phyloP scores from a whole-genome alignment of 2,329 filamentous ascomycete genomes.

The Curvularia verruculosa region DNA sequence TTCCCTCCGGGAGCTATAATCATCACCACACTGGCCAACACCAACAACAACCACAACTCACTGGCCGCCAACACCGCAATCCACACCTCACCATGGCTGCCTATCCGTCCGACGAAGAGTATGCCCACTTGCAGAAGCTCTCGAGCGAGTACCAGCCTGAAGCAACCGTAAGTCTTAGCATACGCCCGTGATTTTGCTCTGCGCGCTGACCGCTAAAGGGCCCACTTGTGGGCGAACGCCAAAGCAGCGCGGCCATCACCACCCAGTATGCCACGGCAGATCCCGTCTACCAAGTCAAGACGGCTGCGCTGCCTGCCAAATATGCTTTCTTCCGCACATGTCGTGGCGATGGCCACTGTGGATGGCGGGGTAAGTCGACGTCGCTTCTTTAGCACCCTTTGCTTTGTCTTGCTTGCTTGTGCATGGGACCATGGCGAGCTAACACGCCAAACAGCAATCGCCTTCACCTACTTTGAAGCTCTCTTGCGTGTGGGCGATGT shows the following conservation, averaged over 20 bases:
- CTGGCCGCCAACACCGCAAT: conserved; percentile 32
- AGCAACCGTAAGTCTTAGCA: conserved; percentile 56
- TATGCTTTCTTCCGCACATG: conserved; percentile 89
- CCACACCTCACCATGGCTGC: conserved; percentile 47
- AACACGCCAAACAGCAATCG: conserved; percentile 70
- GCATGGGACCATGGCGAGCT: background rate
- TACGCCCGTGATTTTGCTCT: conserved; percentile 16
- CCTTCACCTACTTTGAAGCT: conserved; percentile 90
- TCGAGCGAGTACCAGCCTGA: conserved; percentile 67
- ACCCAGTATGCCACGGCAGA: conserved; percentile 90
- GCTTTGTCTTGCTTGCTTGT: background rate
- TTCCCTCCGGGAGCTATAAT: conserved; percentile 43
- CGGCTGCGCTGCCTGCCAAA: conserved; percentile 77
- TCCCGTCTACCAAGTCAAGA: conserved; percentile 83
- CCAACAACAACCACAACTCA: conserved; percentile 7
- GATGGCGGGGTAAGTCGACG: conserved; percentile 83
- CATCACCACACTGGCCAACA: conserved; percentile 43
- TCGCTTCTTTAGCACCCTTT: conserved; percentile 1
- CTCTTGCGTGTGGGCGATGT: conserved; percentile 72
- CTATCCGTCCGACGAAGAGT: conserved; percentile 58
- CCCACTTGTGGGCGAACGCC: conserved; percentile 79
- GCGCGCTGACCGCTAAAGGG: conserved; percentile 63
- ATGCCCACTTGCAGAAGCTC: conserved; percentile 66
- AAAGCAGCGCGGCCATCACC: conserved; percentile 76
- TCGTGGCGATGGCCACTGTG: conserved; percentile 93